Conservation (phyloP, 768 basidiomycete species). For the Leccinum variicolor region DNA sequence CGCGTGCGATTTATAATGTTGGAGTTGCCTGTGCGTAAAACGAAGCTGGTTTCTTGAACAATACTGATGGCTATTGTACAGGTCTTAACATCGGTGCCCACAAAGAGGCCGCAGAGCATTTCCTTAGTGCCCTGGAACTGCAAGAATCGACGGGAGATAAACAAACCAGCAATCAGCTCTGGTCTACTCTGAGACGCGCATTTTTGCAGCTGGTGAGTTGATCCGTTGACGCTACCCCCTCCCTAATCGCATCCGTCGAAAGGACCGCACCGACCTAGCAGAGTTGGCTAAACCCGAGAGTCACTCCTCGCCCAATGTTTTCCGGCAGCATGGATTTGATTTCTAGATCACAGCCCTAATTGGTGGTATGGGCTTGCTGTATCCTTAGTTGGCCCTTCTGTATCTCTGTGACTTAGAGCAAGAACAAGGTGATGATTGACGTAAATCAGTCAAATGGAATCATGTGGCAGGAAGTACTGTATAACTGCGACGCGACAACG, state of each 20-base stretch:
- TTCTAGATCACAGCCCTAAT: conserved; percentile 47
- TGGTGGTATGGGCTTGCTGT: not conserved
- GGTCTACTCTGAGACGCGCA: conserved; percentile 84
- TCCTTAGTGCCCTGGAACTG: conserved; percentile 77
- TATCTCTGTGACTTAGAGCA: not conserved
- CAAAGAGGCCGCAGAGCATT: conserved; percentile 95
- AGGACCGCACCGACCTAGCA: conserved; percentile 83
- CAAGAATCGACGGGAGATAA: conserved; percentile 65
- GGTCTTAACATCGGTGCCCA: conserved; percentile 95
- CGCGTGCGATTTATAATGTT: conserved; percentile 95
- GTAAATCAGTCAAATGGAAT: too few species aligned
- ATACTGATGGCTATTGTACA: conserved; percentile 29
- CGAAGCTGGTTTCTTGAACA: not conserved
- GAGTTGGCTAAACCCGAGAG: conserved; percentile 64
- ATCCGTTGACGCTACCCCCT: not conserved
- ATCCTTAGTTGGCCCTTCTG: not conserved
- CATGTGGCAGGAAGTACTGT: too few species aligned
- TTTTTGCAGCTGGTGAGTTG: conserved; percentile 70
- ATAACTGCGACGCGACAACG: too few species aligned
- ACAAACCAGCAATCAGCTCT: conserved; percentile 80
- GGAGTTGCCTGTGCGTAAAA: conserved; percentile 88
- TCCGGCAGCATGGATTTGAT: conserved; percentile 85
- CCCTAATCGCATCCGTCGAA: not conserved
- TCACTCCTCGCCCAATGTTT: conserved; percentile 63
- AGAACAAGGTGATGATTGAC: not conserved